Conservation (phyloP, 139 green algal genomes). For the Picocystis salinarum region DNA sequence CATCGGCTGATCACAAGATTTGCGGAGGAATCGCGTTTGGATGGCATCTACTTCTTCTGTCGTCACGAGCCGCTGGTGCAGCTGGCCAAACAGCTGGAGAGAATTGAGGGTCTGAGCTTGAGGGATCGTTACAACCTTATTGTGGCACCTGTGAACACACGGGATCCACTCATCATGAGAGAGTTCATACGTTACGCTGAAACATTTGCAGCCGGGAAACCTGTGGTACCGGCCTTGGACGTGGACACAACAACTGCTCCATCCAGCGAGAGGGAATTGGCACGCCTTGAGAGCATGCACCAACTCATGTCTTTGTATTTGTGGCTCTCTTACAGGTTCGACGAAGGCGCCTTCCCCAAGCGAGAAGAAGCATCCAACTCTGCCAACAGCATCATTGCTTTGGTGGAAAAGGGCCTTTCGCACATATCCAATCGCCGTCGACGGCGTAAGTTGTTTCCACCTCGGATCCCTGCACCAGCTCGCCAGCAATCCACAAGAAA, state of each 20-base stretch:
- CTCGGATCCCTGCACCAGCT: no score
- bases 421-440: no score
- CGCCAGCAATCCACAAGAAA: no score
- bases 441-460: no score
- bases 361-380: slow-evolving; percentile 15
- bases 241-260: background rate
- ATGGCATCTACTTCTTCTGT: slow-evolving; percentile 19
- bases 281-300: slow-evolving; percentile 19
- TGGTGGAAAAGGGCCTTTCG: no score
- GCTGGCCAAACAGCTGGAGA: slow-evolving; percentile 5
- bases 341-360: slow-evolving; percentile 17
- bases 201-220: slow-evolving; percentile 5
- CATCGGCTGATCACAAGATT: slow-evolving; percentile 4
- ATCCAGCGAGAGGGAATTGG: slow-evolving; percentile 18
- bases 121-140: slow-evolving; percentile 27
- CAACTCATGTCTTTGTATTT: slow-evolving; percentile 38
- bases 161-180: slow-evolving; percentile 6
- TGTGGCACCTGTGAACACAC: slow-evolving; percentile 19
- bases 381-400: no score
- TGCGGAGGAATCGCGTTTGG: slow-evolving; percentile 3
- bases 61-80: slow-evolving; percentile 11
- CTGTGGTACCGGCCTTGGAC: slow-evolving; percentile 9
- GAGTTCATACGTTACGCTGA: slow-evolving; percentile 27
- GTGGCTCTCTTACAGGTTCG: slow-evolving; percentile 38
- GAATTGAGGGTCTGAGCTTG: slow-evolving; percentile 16